Base-by-base conservation (phyloP, 768 basidiomycete species). In the Scleroderma citrinum region DNA sequence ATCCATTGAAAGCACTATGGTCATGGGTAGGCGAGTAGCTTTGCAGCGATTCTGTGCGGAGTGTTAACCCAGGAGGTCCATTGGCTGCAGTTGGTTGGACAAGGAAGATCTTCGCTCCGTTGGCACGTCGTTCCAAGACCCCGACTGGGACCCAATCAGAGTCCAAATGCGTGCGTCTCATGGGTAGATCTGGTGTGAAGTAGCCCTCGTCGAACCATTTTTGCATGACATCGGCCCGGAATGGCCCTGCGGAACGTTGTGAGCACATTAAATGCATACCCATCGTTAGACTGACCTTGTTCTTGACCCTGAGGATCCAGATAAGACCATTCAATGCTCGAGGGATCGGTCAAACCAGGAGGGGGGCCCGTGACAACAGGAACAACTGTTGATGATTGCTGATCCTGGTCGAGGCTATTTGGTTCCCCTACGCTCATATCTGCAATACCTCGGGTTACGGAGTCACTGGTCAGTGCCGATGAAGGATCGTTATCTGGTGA, bases 121-220 rank as follows among this genome's bases (percentile, higher is more conserved):
- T 72, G 60, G 80, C 72, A 36, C 75, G 75, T 49, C 72, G 71
- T 53, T 75, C 70, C 46, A 87, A 70, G 42, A 77, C 78, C 46
- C 75, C 78, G 7, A 90, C 80, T 42, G 83, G 70, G 44, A 71
- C 76, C 85, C 85, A 91, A 12, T 82, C 77, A 12, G 60, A 58
- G 61, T 91, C 88, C 45, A 86, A 54, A 53, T 78, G 74, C n/a
- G 78, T 80, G 40, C 92, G 82, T 62, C 86, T 90, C 81, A 94
- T 85, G 30, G 88, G 81, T 21, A 97, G 76, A 53, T 90, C 84
- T 23, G 82, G 71, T 8, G 80, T 72, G 60, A 97, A 97, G 68
- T 94, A 97, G 14, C 89, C 87, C 58, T 87, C 87, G 44, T 90
- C 82, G 62, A 83, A 85, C 93, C 93, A 96, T 60, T 89, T 89